These are phyloP conservation scores for Helicocarpus griseus DNA, from an alignment of 2,329 filamentous ascomycete species.

Conservation along the genomic window DNA sequence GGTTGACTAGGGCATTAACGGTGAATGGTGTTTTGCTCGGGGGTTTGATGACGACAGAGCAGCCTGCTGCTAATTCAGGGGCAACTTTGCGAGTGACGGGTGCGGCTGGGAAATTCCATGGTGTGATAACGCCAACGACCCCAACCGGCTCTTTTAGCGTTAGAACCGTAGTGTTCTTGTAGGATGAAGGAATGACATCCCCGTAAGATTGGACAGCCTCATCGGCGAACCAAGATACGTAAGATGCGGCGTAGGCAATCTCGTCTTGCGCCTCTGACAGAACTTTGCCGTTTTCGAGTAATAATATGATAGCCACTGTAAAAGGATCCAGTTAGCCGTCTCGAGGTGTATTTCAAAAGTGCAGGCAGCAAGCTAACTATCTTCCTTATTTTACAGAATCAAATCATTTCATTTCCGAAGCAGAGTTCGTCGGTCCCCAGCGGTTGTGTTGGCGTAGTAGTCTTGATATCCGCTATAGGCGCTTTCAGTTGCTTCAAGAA, in stretches of 20 bases:
- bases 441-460: slow-evolving; percentile 40
- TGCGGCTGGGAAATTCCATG: slow-evolving; percentile 81
- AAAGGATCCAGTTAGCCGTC: not conserved
- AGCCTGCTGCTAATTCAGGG: slow-evolving; percentile 19
- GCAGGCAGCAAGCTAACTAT: slow-evolving; percentile 19
- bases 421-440: slow-evolving; percentile 39
- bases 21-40: slow-evolving; percentile 81
- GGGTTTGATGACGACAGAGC: slow-evolving; percentile 32
- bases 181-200: slow-evolving; percentile 48
- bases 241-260: slow-evolving; percentile 39
- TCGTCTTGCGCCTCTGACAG: slow-evolving; percentile 41
- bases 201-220: slow-evolving; percentile 43
- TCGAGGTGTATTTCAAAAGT: not conserved
- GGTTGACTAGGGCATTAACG: slow-evolving; percentile 48
- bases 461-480: slow-evolving; percentile 13
- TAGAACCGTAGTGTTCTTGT: slow-evolving; percentile 62
- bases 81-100: slow-evolving; percentile 18
- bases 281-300: slow-evolving; percentile 54
- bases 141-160: slow-evolving; percentile 68
- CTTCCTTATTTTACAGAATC: slow-evolving; percentile 45
- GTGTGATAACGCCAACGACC: slow-evolving; percentile 73
- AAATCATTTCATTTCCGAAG: slow-evolving; percentile 48
- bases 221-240: slow-evolving; percentile 44
- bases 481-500: slow-evolving; percentile 14
- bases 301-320: slow-evolving; percentile 39